These are phyloP conservation scores for Penicillium italicum DNA, from an alignment of 2,329 filamentous ascomycete genomes.

Conservation along the genomic window DNA sequence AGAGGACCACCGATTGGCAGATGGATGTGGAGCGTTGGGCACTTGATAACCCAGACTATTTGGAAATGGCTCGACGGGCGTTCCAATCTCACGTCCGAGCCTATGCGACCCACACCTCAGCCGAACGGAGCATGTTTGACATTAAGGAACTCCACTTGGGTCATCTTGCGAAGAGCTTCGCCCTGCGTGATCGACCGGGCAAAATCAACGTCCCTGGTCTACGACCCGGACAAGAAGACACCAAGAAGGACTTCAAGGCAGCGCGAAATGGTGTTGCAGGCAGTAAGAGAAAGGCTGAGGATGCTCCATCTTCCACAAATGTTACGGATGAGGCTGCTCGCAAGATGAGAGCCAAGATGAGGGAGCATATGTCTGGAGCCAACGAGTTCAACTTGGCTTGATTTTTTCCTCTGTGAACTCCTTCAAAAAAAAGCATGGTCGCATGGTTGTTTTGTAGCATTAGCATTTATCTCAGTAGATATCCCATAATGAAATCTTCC, in stretches of 20 bases:
- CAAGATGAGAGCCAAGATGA: constrained; percentile 54
- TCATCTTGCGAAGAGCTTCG: constrained; percentile 91
- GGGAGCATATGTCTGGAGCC: constrained; percentile 50
- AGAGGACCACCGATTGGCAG: constrained; percentile 64
- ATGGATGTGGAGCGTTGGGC: constrained; percentile 64
- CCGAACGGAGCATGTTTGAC: constrained; percentile 83
- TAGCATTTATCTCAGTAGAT: constrained; percentile 61
- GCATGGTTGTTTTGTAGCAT: constrained; percentile 30
- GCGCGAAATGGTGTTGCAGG: constrained; percentile 37
- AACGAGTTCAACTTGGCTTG: constrained; percentile 59
- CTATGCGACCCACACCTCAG: constrained; percentile 87
- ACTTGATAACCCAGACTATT: constrained; percentile 60
- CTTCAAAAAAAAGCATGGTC: constrained; percentile 6
- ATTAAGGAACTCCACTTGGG: constrained; percentile 88
- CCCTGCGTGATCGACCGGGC: constrained; percentile 79
- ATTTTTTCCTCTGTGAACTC: constrained; percentile 10
- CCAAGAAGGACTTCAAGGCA: constrained; percentile 47
- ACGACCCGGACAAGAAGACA: constrained; percentile 47
- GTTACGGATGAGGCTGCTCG: constrained; percentile 48
- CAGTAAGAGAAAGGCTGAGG: constrained; percentile 35
- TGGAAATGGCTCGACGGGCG: constrained; percentile 77
- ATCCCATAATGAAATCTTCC: constrained; percentile 93
- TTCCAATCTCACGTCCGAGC: constrained; percentile 91
- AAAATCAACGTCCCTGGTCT: constrained; percentile 62
- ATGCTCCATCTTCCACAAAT: constrained; percentile 24